Evolutionary conservation across 108 stramenopile species (phyloP).

Genomic region (Nitzschia putrida): DNA sequence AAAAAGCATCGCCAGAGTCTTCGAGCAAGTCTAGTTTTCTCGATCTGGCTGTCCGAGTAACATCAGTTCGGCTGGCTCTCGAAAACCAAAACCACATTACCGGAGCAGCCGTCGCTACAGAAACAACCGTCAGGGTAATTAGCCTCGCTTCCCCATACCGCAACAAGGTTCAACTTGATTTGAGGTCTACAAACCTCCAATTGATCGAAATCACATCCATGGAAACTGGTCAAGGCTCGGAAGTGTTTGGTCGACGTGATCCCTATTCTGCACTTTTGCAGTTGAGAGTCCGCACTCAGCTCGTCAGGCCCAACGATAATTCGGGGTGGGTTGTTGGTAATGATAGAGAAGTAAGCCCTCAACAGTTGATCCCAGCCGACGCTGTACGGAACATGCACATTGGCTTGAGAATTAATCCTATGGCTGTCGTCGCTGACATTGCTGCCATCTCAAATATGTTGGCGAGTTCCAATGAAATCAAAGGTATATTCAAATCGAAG

Average conservation of each 20-base stretch:
- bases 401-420: conserved; percentile 33
- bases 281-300: conserved; percentile 40
- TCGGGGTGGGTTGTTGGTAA: conserved; percentile 57
- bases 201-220: conserved; percentile 38
- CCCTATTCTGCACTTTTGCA: conserved; percentile 40
- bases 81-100: conserved; percentile 1
- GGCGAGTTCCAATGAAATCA: conserved; percentile 15
- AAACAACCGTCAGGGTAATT: conserved; percentile 30
- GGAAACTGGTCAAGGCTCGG: conserved; percentile 26
- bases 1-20: too few relatives aligned
- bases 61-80: conserved; percentile 33
- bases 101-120: conserved; percentile 32
- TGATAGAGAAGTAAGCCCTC: conserved; percentile 12
- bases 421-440: conserved; percentile 24
- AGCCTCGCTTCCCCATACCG: conserved; percentile 9
- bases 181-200: conserved; percentile 46
- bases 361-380: not conserved
- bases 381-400: conserved; percentile 47
- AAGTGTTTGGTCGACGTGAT: conserved; percentile 49
- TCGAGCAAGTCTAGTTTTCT: not conserved
- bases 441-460: conserved; percentile 15
- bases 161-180: conserved; percentile 40
- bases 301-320: conserved; percentile 28
- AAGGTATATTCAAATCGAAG: not conserved
- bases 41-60: conserved; percentile 39